phyloP scores from a whole-genome alignment of 1,284 basidiomycete species.

The Megacollybia platyphylla region DNA sequence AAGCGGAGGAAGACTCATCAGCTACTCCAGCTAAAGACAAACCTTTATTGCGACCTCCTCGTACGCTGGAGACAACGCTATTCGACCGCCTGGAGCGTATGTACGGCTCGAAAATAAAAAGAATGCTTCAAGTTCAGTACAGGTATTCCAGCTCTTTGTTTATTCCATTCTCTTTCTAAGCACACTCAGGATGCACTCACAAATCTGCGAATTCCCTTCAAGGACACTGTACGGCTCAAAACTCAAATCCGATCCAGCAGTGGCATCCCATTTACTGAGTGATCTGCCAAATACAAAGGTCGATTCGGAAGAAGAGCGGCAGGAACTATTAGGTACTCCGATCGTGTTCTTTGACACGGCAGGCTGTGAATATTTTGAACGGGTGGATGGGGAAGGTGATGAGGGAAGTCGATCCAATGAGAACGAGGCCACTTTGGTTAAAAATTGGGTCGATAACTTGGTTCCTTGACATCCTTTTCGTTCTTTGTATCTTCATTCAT shows the following conservation, averaged over 20 bases:
- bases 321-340: conserved; percentile 62
- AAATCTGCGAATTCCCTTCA: conserved; percentile 85
- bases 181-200: conserved; percentile 65
- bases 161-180: neutral
- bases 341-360: conserved; percentile 93
- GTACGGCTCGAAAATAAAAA: conserved; percentile 76
- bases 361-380: conserved; percentile 85
- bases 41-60: conserved; percentile 44
- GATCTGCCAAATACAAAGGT: conserved; percentile 50
- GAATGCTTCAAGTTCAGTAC: conserved; percentile 81
- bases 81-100: conserved; percentile 86
- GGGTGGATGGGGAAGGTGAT: conserved; percentile 51
- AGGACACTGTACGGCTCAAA: conserved; percentile 67
- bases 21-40: conserved; percentile 6
- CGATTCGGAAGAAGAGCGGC: conserved; percentile 44
- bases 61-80: conserved; percentile 76
- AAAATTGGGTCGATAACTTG: conserved; percentile 69
- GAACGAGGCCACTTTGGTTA: conserved; percentile 83
- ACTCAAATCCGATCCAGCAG: conserved; percentile 62
- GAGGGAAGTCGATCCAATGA: conserved; percentile 87
- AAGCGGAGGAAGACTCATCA: neutral
- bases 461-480: conserved; percentile 27
- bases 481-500: neutral
- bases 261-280: conserved; percentile 56
- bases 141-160: conserved; percentile 34